phyloP scores from a whole-genome alignment of 306 rosid species.

The Cucumis hystrix region DNA sequence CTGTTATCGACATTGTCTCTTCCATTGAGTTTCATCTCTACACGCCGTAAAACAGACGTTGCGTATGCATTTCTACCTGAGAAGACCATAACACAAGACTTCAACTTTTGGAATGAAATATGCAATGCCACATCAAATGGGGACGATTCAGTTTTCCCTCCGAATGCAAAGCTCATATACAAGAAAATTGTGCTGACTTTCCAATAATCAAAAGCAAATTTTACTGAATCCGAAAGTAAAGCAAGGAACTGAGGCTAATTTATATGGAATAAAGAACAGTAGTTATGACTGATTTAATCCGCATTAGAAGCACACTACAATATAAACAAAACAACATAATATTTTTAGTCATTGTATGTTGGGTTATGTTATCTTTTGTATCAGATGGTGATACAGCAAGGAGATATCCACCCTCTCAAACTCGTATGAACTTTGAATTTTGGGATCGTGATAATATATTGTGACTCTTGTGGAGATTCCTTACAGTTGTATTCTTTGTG shows the following conservation, averaged over 20 bases:
- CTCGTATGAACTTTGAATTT: too few relatives aligned
- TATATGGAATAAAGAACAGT: background rate
- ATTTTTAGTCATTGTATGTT: background rate
- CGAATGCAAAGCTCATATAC: background rate
- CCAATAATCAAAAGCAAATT: background rate
- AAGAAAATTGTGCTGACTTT: background rate
- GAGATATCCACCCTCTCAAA: too few relatives aligned
- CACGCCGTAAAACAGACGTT: constrained; percentile 58
- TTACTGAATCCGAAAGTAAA: background rate
- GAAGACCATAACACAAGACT: constrained; percentile 2
- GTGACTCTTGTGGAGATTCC: too few relatives aligned
- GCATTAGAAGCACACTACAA: background rate
- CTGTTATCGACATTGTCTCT: constrained; percentile 63
- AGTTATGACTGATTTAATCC: background rate
- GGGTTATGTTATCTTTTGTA: too few relatives aligned
- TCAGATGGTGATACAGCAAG: too few relatives aligned
- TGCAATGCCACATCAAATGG: background rate
- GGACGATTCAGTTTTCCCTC: background rate
- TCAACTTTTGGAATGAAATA: background rate
- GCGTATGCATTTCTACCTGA: constrained; percentile 84
- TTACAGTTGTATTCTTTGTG: background rate
- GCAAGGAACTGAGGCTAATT: background rate
- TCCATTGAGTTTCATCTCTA: constrained; percentile 88
- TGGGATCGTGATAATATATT: too few relatives aligned
- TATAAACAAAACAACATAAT: background rate